Evolutionary conservation across 805 yeast species (phyloP), one percentile per base, ranked within the genome.

Genomic region (Suhomyces vadensis): DNA sequence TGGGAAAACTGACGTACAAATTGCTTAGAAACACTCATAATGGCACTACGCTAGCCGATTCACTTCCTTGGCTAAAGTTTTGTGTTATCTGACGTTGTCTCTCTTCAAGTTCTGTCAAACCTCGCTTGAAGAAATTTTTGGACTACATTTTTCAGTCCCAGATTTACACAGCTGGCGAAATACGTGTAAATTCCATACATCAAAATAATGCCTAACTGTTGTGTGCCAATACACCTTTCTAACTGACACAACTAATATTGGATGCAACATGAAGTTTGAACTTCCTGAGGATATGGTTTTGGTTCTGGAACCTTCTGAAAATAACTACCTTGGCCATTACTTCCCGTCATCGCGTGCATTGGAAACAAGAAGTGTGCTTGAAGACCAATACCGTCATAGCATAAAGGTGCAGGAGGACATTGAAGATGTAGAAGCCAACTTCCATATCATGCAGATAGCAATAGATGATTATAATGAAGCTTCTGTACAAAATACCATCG

Each of bases 1-100:
- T 67, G 29, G 57, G 67, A 41, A 54, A 69, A 49, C 56, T 49
- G 60, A 61, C 68, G 64, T 49, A 55, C 50, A 46, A 58, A 54
- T 50, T 50, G 57, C 47, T 45, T 59, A 52, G 43, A 20, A 40
- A 40, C 35, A 21, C 43, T 53, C 52, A 48, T 54, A 39, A 20
- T 21, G 16, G 22, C 26, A 24, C 7, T 24, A 10, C n/a, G 17
- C 33, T 20, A 9, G 31, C 16, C 14, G 8, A 13, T 27, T 27
- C 31, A 27, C 31, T 27, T 27, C 20, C 14, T 29, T n/a, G 33
- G 20, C 33, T 14, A 29, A 10, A 11, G n/a, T 27, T 29, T 29
- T 11, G 9, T 11, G n/a, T n/a, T n/a, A n/a, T n/a, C n/a, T n/a
- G n/a, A n/a, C n/a, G n/a, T n/a, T n/a, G n/a, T n/a, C n/a, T n/a